Percentiles rank a stretch among this genome's conserved stretches.
phyloP scores from a whole-genome alignment of 2,329 filamentous ascomycete species.

The Mariannaea sp. region DNA sequence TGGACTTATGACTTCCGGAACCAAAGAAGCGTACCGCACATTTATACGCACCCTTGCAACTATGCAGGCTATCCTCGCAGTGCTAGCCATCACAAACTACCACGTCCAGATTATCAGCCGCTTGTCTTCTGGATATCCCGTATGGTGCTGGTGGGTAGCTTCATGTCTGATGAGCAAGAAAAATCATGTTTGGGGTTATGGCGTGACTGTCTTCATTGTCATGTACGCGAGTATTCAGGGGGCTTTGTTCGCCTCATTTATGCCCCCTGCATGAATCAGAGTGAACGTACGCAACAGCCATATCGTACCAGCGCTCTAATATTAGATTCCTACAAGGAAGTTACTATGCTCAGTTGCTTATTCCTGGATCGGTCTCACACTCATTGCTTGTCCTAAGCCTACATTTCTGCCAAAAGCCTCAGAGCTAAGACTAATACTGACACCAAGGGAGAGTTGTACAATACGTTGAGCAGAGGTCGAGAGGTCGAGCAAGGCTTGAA shows the following conservation, averaged over 20 bases:
- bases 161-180: constrained; percentile 46
- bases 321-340: too few species aligned
- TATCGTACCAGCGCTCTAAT: background rate
- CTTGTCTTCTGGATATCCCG: constrained; percentile 82
- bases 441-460: too few species aligned
- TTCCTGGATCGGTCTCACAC: too few species aligned
- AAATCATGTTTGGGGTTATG: constrained; percentile 40
- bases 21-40: constrained; percentile 24
- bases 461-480: too few species aligned
- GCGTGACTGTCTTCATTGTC: constrained; percentile 69
- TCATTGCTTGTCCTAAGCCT: too few species aligned
- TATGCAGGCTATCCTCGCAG: constrained; percentile 72
- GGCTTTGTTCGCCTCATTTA: constrained; percentile 83
- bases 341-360: too few species aligned
- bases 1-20: constrained; percentile 1
- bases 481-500: too few species aligned
- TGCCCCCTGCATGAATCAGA: constrained; percentile 91
- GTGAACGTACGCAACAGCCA: background rate
- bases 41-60: constrained; percentile 66
- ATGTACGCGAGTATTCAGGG: constrained; percentile 85
- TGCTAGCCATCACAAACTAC: constrained; percentile 76
- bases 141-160: constrained; percentile 88
- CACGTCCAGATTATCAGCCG: constrained; percentile 95
- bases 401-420: too few species aligned
- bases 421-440: too few species aligned